A percentile compares a stretch with the other conserved stretches of the same genome.
These are phyloP conservation scores for Dipodascus geniculatus DNA, from an alignment of 805 yeast genomes.

Conservation along the genomic window DNA sequence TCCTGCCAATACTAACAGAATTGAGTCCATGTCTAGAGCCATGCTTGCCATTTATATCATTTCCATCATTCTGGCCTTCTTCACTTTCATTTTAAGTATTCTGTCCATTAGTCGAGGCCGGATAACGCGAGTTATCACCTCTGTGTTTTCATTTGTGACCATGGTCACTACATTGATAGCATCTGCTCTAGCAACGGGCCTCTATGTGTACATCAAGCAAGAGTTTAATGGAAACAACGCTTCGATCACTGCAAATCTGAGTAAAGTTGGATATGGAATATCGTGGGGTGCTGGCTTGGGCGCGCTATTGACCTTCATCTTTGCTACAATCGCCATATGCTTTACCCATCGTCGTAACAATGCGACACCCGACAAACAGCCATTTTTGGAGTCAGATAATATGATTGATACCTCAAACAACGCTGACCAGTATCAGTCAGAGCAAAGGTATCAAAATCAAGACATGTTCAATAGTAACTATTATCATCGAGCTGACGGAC, in stretches of 20 bases:
- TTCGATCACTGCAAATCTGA: not conserved
- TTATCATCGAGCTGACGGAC: not conserved
- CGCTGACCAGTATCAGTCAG: too few species aligned
- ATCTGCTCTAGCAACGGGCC: not conserved
- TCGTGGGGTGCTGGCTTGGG: not conserved
- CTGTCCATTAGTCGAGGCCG: not conserved
- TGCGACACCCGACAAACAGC: not conserved
- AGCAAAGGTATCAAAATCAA: not conserved
- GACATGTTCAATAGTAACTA: not conserved
- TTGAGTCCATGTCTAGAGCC: not conserved
- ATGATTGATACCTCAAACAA: not conserved
- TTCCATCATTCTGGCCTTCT: not conserved
- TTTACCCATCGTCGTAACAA: not conserved
- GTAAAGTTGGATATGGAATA: not conserved
- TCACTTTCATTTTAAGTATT: not conserved
- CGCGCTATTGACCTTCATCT: not conserved
- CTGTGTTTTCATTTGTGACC: not conserved
- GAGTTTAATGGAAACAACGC: not conserved
- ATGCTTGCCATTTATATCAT: not conserved
- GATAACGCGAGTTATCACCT: not conserved
- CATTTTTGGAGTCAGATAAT: not conserved
- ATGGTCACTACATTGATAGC: not conserved
- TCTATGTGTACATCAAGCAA: not conserved
- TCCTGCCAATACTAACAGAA: not conserved
- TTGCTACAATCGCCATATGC: not conserved